phyloP scores from a whole-genome alignment of 2,329 filamentous ascomycete species.

The Epichloe baconii region DNA sequence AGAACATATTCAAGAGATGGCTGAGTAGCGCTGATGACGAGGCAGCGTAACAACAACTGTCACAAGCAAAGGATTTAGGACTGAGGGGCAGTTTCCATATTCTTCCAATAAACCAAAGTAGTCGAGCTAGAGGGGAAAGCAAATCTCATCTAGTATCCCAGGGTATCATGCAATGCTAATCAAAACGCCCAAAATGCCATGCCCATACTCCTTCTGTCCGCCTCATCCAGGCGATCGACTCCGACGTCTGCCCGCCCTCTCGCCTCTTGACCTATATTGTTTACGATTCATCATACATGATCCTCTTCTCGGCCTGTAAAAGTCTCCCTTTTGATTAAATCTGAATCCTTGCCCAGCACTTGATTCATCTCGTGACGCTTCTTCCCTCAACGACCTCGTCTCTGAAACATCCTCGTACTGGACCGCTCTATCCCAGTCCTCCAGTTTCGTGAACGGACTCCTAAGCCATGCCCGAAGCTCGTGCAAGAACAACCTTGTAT shows the following conservation, averaged over 20 bases:
- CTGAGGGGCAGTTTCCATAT: too few relatives aligned
- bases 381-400: not conserved
- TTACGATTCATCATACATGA: too few relatives aligned
- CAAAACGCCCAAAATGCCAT: not conserved
- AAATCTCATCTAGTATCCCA: not conserved
- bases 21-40: not conserved
- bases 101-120: too few relatives aligned
- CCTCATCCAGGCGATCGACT: not conserved
- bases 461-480: slow-evolving; percentile 73
- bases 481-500: slow-evolving; percentile 67
- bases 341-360: not conserved
- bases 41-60: not conserved
- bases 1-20: too few relatives aligned
- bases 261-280: not conserved
- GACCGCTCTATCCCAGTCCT: slow-evolving; percentile 69
- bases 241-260: not conserved
- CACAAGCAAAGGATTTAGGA: too few relatives aligned
- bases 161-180: slow-evolving; percentile 1
- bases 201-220: not conserved
- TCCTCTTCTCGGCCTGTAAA: slow-evolving; percentile 13
- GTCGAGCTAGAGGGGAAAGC: not conserved
- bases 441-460: slow-evolving; percentile 60
- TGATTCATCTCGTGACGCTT: not conserved
- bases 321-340: slow-evolving; percentile 12
- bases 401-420: slow-evolving; percentile 41